Evolutionary conservation across 331 rosid species (phyloP).

Genomic region (Erythrophleum ivorense): DNA sequence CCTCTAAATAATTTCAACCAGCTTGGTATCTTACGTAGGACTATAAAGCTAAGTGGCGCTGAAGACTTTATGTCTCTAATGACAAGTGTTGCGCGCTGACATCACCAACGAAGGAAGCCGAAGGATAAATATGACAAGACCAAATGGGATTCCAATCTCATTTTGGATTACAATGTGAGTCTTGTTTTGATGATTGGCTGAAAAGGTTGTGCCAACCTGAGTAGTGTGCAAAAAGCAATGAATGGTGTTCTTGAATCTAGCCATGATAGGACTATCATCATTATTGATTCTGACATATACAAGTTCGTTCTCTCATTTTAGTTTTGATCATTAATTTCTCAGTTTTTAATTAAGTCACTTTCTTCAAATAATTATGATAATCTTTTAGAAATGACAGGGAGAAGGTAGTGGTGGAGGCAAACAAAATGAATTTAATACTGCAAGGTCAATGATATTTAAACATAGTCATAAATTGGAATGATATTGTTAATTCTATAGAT

Average conservation of each 20-base stretch:
- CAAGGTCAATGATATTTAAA: conserved; percentile 76
- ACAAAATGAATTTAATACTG: conserved; percentile 74
- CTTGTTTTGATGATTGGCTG: conserved; percentile 64
- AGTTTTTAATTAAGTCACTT: not conserved
- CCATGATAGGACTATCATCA: conserved; percentile 57
- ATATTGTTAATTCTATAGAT: conserved; percentile 78
- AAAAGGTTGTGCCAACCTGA: conserved; percentile 69
- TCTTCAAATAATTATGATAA: not conserved
- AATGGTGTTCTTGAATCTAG: conserved; percentile 71
- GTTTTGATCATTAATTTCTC: not conserved
- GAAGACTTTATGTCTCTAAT: conserved; percentile 50
- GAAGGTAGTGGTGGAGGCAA: conserved; percentile 67
- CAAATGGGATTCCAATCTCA: conserved; percentile 54
- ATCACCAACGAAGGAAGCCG: conserved; percentile 35
- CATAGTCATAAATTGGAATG: conserved; percentile 82
- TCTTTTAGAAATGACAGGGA: conserved; percentile 53
- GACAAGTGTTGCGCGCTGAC: conserved; percentile 39
- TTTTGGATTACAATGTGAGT: conserved; percentile 57
- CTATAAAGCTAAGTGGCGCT: conserved; percentile 44
- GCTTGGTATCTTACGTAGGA: conserved; percentile 38
- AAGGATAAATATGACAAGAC: conserved; percentile 44
- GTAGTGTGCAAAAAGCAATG: conserved; percentile 69
- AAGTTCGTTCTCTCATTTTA: conserved; percentile 46
- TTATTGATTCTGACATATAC: conserved; percentile 65
- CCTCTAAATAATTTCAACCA: conserved; percentile 36